Evolutionary conservation across 1,139 yeast genomes (phyloP).

Genomic region (Eremothecium gossypii): DNA sequence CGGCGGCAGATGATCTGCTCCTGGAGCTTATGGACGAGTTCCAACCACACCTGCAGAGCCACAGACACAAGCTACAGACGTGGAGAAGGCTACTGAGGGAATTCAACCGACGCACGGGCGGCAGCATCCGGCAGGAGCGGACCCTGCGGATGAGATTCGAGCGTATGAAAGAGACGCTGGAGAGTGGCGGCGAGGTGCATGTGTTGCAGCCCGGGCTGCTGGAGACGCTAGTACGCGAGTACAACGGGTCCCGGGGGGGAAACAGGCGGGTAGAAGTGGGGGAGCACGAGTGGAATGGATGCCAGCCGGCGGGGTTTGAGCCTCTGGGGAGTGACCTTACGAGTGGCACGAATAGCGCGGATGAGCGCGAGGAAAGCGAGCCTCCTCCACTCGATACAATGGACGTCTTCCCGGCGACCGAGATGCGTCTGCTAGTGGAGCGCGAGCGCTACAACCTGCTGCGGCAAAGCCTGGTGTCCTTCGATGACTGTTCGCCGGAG

Average conservation of each 20-base stretch:
- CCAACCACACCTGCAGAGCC: slow-evolving; percentile 25
- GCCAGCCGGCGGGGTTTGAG: no score
- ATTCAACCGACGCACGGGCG: slow-evolving; percentile 19
- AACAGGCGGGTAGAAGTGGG: background rate
- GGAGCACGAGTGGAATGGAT: no score
- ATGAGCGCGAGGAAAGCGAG: slow-evolving; percentile 4
- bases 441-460: slow-evolving; percentile 2
- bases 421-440: slow-evolving; percentile 8
- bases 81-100: slow-evolving; percentile 22
- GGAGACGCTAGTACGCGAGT: slow-evolving; percentile 8
- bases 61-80: slow-evolving; percentile 20
- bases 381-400: slow-evolving; percentile 14
- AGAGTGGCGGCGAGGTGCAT: slow-evolving; percentile 8
- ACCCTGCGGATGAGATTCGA: slow-evolving; percentile 25
- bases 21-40: slow-evolving; percentile 16
- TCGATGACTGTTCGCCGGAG: no score
- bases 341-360: background rate
- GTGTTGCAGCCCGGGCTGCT: slow-evolving; percentile 10
- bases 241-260: background rate
- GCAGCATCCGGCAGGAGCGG: slow-evolving; percentile 23
- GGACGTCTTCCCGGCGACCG: slow-evolving; percentile 13
- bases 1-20: slow-evolving; percentile 14
- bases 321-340: no score
- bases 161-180: slow-evolving; percentile 15
- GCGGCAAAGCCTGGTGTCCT: background rate